Conservation (phyloP, 805 yeast genomes). For the Wickerhamiella brachini region DNA sequence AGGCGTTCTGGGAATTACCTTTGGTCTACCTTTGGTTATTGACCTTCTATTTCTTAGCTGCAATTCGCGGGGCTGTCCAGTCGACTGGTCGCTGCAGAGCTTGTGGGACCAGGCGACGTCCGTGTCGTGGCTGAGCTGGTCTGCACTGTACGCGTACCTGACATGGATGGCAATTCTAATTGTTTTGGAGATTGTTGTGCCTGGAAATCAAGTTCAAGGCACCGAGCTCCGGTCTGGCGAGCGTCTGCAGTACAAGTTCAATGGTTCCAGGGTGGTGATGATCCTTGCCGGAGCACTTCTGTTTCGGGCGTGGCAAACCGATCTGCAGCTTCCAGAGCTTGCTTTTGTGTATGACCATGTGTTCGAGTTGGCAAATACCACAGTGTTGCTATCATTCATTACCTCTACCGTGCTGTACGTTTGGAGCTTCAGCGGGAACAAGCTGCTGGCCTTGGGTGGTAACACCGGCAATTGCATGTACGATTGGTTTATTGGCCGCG, state of each 20-base stretch:
- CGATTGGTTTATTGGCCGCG: slow-evolving; percentile 97
- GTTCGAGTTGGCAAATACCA: slow-evolving; percentile 46
- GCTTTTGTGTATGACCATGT: slow-evolving; percentile 59
- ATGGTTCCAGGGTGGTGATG: slow-evolving; percentile 50
- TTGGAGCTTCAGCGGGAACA: slow-evolving; percentile 43
- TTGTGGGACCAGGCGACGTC: slow-evolving; percentile 7
- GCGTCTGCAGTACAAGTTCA: slow-evolving; percentile 57
- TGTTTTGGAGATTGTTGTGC: slow-evolving; percentile 47
- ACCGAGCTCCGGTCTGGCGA: slow-evolving; percentile 65
- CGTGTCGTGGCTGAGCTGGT: slow-evolving; percentile 16
- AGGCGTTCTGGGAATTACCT: slow-evolving; percentile 57
- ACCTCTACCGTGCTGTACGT: slow-evolving; percentile 55
- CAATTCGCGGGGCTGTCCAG: slow-evolving; percentile 35
- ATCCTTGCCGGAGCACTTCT: slow-evolving; percentile 28
- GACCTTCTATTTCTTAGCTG: slow-evolving; percentile 44
- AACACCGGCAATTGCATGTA: slow-evolving; percentile 62
- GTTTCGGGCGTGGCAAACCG: slow-evolving; percentile 39
- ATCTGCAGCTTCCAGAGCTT: slow-evolving; percentile 60
- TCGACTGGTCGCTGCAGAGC: slow-evolving; percentile 11
- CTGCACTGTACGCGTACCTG: slow-evolving; percentile 50
- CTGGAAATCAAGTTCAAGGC: slow-evolving; percentile 55
- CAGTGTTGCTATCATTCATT: slow-evolving; percentile 49
- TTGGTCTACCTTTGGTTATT: slow-evolving; percentile 54
- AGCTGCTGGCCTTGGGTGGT: slow-evolving; percentile 75
- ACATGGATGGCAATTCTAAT: slow-evolving; percentile 61